Evolutionary conservation across 202 grass and related monocot genomes (phyloP).

Genomic region (Carex sylvatica): DNA sequence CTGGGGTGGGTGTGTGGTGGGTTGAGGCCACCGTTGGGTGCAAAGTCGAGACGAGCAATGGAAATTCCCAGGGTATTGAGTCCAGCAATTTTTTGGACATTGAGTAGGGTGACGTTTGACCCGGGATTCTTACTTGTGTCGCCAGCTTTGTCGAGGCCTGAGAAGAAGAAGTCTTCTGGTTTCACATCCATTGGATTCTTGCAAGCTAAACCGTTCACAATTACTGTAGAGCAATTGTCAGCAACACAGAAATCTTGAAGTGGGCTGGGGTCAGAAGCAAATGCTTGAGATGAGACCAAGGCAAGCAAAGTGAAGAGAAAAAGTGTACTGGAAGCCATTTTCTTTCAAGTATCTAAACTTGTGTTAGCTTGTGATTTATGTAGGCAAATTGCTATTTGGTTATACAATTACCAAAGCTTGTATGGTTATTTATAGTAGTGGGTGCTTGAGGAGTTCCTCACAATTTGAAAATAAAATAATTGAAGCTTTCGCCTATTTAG

Average conservation of each 20-base stretch:
- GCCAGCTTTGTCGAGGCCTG: constrained; percentile 23
- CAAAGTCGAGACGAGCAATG: too few relatives aligned
- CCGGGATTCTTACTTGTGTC: constrained; percentile 23
- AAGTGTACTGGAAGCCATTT: neutral
- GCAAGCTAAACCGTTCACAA: constrained; percentile 15
- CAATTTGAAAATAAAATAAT: neutral
- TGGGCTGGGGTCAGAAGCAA: constrained; percentile 10
- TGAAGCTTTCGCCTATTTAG: neutral
- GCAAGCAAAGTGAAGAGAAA: neutral
- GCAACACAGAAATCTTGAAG: constrained; percentile 24
- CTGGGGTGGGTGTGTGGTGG: constrained; percentile 73
- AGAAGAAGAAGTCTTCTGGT: constrained; percentile 24
- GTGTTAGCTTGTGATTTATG: too few relatives aligned
- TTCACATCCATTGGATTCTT: neutral
- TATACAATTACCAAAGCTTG: neutral
- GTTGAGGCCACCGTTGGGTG: constrained; percentile 18
- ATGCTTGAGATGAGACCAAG: neutral
- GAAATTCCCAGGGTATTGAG: too few relatives aligned
- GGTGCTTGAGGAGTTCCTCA: neutral
- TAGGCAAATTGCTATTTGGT: neutral
- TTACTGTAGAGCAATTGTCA: neutral
- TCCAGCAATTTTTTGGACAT: too few relatives aligned
- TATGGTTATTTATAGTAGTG: neutral
- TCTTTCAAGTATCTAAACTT: too few relatives aligned
- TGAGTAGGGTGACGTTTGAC: constrained; percentile 19